phyloP scores from a whole-genome alignment of 352 stramenopile genomes.

The Globisporangium spinosum region DNA sequence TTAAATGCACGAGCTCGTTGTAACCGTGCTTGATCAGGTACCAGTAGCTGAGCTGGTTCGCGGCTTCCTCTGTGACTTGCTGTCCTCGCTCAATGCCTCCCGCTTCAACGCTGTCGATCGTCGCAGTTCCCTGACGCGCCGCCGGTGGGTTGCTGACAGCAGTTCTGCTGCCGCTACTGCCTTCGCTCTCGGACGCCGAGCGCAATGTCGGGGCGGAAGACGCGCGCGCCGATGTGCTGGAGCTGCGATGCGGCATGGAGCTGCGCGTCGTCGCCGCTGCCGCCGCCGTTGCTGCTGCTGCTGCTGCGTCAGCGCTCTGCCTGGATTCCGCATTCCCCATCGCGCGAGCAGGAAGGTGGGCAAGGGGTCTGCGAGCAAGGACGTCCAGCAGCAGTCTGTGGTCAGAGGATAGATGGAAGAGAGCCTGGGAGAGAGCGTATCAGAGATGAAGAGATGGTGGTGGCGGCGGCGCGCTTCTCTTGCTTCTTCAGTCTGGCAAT shows the following conservation, averaged over 20 bases:
- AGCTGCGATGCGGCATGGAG: constrained; percentile 12
- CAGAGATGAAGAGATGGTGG: background rate
- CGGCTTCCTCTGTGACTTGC: constrained; percentile 68
- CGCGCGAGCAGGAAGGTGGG: background rate
- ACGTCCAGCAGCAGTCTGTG: background rate
- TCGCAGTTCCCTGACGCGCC: background rate
- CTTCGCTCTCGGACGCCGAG: constrained; percentile 7
- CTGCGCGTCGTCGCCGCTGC: background rate
- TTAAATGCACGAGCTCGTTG: constrained; percentile 95
- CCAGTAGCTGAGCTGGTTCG: constrained; percentile 78
- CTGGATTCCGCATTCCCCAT: constrained; percentile 16
- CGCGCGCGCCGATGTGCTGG: constrained; percentile 7
- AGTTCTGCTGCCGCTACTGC: constrained; percentile 5
- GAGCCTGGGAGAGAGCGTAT: background rate
- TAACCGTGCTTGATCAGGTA: constrained; percentile 89
- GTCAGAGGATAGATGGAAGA: background rate
- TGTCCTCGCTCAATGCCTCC: constrained; percentile 76
- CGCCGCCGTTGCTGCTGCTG: background rate
- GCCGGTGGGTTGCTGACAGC: background rate
- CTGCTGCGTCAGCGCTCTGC: background rate
- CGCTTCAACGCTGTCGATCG: constrained; percentile 27
- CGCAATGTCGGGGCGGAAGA: constrained; percentile 13
- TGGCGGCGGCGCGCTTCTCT: background rate
- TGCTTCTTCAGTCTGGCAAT: background rate
- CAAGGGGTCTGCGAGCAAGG: background rate